Percentiles rank a stretch among this genome's conserved stretches.
Conservation (phyloP, 2,329 filamentous ascomycete species). For the Zasmidium angulare region DNA sequence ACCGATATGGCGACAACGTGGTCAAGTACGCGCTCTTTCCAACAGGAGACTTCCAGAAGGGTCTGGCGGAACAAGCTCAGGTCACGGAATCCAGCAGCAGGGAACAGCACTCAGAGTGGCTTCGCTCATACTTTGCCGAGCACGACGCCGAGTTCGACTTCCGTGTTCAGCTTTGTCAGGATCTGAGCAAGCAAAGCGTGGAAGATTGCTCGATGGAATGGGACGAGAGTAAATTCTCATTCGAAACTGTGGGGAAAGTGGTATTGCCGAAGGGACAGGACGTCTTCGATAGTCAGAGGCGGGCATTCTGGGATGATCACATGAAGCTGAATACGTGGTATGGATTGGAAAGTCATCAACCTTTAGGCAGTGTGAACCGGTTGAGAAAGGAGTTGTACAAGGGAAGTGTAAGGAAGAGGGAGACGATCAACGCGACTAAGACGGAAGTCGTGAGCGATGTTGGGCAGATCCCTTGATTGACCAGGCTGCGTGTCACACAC, state of each 20-base stretch:
- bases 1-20: slow-evolving; percentile 33
- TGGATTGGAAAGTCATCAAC: slow-evolving; percentile 39
- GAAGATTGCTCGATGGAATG: slow-evolving; percentile 35
- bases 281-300: slow-evolving; percentile 24
- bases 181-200: slow-evolving; percentile 30
- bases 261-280: slow-evolving; percentile 31
- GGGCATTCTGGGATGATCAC: slow-evolving; percentile 33
- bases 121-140: slow-evolving; percentile 26
- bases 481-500: too few relatives aligned
- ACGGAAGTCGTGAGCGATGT: slow-evolving; percentile 39
- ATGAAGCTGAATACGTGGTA: slow-evolving; percentile 33
- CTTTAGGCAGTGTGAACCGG: slow-evolving; percentile 42
- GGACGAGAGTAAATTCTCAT: slow-evolving; percentile 34
- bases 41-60: slow-evolving; percentile 16
- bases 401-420: slow-evolving; percentile 36
- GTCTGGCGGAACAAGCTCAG: slow-evolving; percentile 23
- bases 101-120: slow-evolving; percentile 31
- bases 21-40: slow-evolving; percentile 34
- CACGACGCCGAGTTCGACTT: slow-evolving; percentile 34
- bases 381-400: slow-evolving; percentile 42
- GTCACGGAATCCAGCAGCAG: slow-evolving; percentile 25
- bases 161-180: slow-evolving; percentile 34
- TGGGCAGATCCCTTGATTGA: slow-evolving; percentile 37
- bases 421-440: slow-evolving; percentile 41
- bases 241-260: slow-evolving; percentile 32